These are phyloP conservation scores for Monsonia emarginata DNA, from an alignment of 441 rosid genomes.

Conservation along the genomic window DNA sequence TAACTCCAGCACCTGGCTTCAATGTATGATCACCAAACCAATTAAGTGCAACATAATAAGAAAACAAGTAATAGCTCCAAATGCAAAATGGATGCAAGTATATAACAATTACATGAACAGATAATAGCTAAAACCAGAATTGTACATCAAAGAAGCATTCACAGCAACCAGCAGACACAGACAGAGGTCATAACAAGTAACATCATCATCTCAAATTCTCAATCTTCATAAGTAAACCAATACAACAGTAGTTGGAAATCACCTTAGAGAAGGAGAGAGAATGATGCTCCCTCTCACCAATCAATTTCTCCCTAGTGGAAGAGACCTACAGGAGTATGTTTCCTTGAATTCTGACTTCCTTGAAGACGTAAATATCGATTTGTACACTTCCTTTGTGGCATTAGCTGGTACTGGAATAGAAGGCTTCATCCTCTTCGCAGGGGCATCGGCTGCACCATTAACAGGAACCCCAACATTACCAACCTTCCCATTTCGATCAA, in stretches of 20 bases:
- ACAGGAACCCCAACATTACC: slow-evolving; percentile 22
- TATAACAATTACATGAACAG: not conserved
- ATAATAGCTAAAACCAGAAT: not conserved
- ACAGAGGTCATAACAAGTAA: too few relatives aligned
- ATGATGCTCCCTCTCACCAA: slow-evolving; percentile 11
- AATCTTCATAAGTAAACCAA: not conserved
- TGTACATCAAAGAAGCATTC: not conserved
- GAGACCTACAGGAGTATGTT: slow-evolving; percentile 73
- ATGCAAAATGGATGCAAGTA: too few relatives aligned
- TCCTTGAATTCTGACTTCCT: slow-evolving; percentile 63
- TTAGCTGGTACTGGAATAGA: slow-evolving; percentile 30
- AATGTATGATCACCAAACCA: not conserved
- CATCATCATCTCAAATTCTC: too few relatives aligned
- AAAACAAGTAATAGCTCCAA: not conserved
- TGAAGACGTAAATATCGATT: slow-evolving; percentile 72
- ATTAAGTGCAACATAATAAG: too few relatives aligned
- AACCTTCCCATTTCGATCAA: slow-evolving; percentile 35
- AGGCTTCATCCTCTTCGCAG: slow-evolving; percentile 56
- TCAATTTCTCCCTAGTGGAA: slow-evolving; percentile 82
- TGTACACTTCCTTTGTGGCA: slow-evolving; percentile 68
- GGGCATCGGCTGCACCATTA: slow-evolving; percentile 19
- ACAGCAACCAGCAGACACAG: not conserved
- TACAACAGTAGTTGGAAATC: not conserved
- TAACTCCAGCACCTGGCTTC: not conserved
- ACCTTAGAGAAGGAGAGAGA: slow-evolving; percentile 3